Conservation (phyloP, 1,284 basidiomycete genomes). For the Cystobasidium pallidum region DNA sequence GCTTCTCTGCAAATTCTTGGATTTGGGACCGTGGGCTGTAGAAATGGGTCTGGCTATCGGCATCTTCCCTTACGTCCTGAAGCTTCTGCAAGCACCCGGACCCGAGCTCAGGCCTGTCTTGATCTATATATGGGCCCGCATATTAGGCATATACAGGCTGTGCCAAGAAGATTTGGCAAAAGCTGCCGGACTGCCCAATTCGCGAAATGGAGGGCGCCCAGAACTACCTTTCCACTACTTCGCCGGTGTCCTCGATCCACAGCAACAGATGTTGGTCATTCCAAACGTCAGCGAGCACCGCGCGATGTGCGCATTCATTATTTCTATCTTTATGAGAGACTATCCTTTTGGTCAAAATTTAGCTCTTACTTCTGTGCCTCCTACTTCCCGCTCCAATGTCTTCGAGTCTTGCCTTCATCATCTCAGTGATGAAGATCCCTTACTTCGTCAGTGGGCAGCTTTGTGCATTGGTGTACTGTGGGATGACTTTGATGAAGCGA, state of each 20-base stretch:
- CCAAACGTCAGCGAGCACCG: constrained; percentile 95
- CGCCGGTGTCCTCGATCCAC: constrained; percentile 65
- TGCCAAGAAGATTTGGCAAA: constrained; percentile 90
- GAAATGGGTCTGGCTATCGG: constrained; percentile 96
- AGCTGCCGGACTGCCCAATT: constrained; percentile 61
- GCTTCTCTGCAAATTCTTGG: constrained; percentile 95
- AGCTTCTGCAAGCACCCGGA: constrained; percentile 90
- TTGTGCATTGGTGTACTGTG: constrained; percentile 94
- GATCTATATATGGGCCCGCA: constrained; percentile 98
- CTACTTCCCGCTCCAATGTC: constrained; percentile 67
- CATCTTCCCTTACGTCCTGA: constrained; percentile 98
- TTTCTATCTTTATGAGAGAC: constrained; percentile 88
- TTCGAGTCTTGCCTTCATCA: constrained; percentile 87
- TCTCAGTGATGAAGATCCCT: constrained; percentile 78
- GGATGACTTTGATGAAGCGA: constrained; percentile 90
- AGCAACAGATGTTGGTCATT: constrained; percentile 65
- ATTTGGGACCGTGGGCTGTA: constrained; percentile 97
- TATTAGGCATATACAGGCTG: constrained; percentile 89
- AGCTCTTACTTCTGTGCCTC: constrained; percentile 62
- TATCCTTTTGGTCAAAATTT: constrained; percentile 83
- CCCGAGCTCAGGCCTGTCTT: constrained; percentile 95
- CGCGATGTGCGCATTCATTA: constrained; percentile 98
- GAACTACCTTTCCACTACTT: constrained; percentile 77
- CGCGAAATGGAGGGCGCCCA: constrained; percentile 43
- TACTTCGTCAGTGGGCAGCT: constrained; percentile 91